phyloP scores from a whole-genome alignment of 2,329 filamentous ascomycete genomes.

The Escovopsis sp. region DNA sequence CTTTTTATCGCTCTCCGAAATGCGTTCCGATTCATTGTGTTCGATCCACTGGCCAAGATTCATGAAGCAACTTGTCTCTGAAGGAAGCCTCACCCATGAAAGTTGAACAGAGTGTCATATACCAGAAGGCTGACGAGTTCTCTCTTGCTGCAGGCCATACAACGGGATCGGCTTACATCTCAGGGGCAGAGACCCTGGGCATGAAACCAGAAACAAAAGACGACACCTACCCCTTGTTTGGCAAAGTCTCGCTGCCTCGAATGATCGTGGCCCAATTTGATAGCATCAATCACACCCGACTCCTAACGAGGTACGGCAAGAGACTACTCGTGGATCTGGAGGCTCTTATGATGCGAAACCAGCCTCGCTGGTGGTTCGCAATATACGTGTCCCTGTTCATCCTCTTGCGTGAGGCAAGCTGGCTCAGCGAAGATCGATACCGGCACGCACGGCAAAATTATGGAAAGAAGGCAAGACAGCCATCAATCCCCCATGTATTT shows the following conservation, averaged over 20 bases:
- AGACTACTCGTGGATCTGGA: slow-evolving; percentile 22
- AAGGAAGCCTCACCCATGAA: no score
- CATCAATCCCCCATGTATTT: neutral
- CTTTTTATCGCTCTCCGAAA: neutral
- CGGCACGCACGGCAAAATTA: slow-evolving; percentile 27
- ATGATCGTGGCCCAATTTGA: slow-evolving; percentile 33
- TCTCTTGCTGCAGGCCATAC: slow-evolving; percentile 23
- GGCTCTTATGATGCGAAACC: slow-evolving; percentile 18
- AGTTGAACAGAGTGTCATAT: neutral
- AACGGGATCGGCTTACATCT: slow-evolving; percentile 28
- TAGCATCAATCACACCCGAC: slow-evolving; percentile 22
- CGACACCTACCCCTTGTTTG: slow-evolving; percentile 22
- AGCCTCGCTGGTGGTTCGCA: slow-evolving; percentile 17
- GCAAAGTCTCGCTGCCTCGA: slow-evolving; percentile 25
- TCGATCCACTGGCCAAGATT: no score
- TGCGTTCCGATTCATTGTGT: neutral
- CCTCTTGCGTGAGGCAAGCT: slow-evolving; percentile 27
- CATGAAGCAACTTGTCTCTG: neutral
- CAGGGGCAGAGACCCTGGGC: slow-evolving; percentile 24
- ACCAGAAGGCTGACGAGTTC: neutral
- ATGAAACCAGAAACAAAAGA: slow-evolving; percentile 22
- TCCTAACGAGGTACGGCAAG: slow-evolving; percentile 21
- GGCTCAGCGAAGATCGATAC: slow-evolving; percentile 25
- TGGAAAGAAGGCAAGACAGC: slow-evolving; percentile 9
- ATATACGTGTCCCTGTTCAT: slow-evolving; percentile 27